phyloP scores from a whole-genome alignment of 768 basidiomycete genomes.

The Tulasnella sp. region DNA sequence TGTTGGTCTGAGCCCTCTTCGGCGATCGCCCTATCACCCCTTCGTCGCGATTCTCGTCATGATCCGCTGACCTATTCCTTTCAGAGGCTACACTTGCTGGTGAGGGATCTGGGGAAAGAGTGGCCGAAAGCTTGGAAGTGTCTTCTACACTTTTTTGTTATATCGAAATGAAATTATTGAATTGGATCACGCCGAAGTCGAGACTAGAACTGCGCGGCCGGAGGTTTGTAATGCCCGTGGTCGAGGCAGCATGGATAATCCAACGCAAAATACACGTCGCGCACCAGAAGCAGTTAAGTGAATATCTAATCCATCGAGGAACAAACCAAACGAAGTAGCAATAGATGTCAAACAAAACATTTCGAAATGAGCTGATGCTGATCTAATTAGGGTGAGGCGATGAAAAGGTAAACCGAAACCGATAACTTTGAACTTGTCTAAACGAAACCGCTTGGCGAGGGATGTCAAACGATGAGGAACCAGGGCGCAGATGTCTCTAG shows the following conservation, averaged over 20 bases:
- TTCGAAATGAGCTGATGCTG: not conserved
- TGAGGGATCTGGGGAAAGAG: not conserved
- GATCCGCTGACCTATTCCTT: constrained; percentile 10
- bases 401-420: not conserved
- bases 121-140: not conserved
- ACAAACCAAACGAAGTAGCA: not conserved
- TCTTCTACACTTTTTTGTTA: not conserved
- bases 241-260: not conserved
- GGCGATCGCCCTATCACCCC: constrained; percentile 2
- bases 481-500: constrained; percentile 3
- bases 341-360: not conserved
- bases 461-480: constrained; percentile 1
- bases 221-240: not conserved
- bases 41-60: not conserved
- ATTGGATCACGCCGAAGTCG: not conserved
- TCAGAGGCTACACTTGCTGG: constrained; percentile 29
- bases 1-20: not conserved
- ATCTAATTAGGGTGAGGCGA: constrained; percentile 15
- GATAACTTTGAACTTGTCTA: not conserved
- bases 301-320: constrained; percentile 13
- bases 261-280: not conserved
- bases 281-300: not conserved
- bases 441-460: constrained; percentile 9
- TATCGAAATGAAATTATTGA: constrained; percentile 18
- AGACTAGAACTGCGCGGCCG: not conserved